A percentile compares a stretch with the other conserved stretches of the same genome.
phyloP scores from a whole-genome alignment of 257 asterid species.

The Solanum neorickii region DNA sequence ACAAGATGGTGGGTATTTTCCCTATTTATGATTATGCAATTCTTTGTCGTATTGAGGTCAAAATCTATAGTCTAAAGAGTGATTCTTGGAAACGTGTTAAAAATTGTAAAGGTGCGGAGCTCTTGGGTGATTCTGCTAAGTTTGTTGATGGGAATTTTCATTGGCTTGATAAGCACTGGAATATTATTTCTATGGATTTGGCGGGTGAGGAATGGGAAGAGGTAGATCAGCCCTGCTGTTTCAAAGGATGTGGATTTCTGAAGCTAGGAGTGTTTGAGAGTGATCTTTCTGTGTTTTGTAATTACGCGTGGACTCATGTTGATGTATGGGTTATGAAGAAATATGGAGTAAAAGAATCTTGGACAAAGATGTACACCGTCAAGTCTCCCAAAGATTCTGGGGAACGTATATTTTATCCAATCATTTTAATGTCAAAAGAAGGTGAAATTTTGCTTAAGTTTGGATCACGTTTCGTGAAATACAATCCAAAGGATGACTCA shows the following conservation, averaged over 20 bases:
- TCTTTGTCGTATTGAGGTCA: not conserved
- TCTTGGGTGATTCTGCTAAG: not conserved
- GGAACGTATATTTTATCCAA: not conserved
- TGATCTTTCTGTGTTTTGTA: not conserved
- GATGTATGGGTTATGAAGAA: not conserved
- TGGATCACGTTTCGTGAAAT: not conserved
- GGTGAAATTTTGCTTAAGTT: not conserved
- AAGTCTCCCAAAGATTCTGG: not conserved
- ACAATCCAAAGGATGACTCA: not conserved
- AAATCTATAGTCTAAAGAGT: not conserved
- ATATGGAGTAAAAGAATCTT: not conserved
- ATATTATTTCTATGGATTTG: not conserved
- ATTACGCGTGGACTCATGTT: not conserved
- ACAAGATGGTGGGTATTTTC: not conserved
- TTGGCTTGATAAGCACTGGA: not conserved
- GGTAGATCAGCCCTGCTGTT: not conserved
- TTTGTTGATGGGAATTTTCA: not conserved
- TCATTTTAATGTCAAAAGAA: not conserved
- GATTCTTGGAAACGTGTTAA: not conserved
- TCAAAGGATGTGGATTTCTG: not conserved
- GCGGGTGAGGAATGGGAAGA: not conserved
- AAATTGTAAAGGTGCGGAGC: not conserved
- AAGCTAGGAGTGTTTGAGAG: not conserved
- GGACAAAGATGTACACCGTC: not conserved
- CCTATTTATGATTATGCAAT: not conserved